Conservation (phyloP, 768 basidiomycete genomes). For the Leccinum broughii region DNA sequence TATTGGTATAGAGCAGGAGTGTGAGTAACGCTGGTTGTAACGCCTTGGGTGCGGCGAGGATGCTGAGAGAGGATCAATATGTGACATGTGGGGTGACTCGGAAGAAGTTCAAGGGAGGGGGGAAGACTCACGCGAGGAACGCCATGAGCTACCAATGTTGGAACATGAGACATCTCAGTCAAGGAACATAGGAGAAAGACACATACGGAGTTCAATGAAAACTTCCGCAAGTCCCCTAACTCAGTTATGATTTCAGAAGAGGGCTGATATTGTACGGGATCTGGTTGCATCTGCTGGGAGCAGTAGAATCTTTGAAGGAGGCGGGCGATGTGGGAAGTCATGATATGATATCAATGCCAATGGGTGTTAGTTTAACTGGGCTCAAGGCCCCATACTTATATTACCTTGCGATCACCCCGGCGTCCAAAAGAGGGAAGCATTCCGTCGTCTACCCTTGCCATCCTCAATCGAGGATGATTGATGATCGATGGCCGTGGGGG, state of each 20-base stretch:
- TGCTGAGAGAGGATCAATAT: constrained; percentile 1
- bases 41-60: constrained; percentile 8
- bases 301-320: neutral
- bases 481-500: too few relatives aligned
- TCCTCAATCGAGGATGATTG: too few relatives aligned
- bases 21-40: constrained; percentile 13
- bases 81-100: neutral
- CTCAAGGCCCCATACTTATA: neutral
- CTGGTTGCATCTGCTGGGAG: neutral
- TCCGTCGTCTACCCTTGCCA: too few relatives aligned
- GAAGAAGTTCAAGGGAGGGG: neutral
- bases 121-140: constrained; percentile 19
- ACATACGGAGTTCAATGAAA: constrained; percentile 16
- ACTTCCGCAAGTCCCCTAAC: constrained; percentile 16
- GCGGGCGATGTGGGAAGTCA: neutral
- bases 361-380: too few relatives aligned
- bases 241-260: constrained; percentile 3
- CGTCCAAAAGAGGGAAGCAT: too few relatives aligned
- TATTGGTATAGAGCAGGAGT: constrained; percentile 27
- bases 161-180: neutral
- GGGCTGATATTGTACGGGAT: neutral
- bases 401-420: neutral
- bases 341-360: too few relatives aligned
- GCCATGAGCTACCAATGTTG: constrained; percentile 14
- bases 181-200: neutral